Evolutionary conservation across 176 grass and related monocot species (phyloP).

Genomic region (Chrysopogon serrulatus): DNA sequence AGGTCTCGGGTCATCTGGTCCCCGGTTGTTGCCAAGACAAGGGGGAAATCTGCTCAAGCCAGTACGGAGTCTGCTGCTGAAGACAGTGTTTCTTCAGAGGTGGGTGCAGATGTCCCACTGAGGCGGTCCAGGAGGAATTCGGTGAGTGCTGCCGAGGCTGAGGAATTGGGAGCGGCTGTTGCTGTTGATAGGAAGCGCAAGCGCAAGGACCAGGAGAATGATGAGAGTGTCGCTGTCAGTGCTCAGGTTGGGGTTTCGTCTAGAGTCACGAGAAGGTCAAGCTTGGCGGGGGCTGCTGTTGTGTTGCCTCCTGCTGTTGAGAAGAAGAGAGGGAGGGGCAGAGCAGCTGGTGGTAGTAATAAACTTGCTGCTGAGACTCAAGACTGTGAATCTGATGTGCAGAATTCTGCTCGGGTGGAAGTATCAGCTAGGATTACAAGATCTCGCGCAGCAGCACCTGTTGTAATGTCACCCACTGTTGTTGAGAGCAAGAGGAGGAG

Average conservation of each 20-base stretch:
- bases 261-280: slow-evolving; percentile 28
- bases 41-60: background rate
- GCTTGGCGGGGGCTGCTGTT: background rate
- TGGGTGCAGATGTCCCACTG: background rate
- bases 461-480: background rate
- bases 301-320: slow-evolving; percentile 9
- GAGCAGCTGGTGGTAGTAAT: background rate
- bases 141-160: background rate
- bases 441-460: background rate
- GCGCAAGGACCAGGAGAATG: background rate
- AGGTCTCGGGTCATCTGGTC: background rate
- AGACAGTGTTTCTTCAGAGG: background rate
- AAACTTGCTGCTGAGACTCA: background rate
- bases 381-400: background rate
- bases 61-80: background rate
- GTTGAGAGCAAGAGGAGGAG: slow-evolving; percentile 18
- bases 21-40: background rate
- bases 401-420: slow-evolving; percentile 5
- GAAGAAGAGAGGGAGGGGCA: slow-evolving; percentile 15
- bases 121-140: slow-evolving; percentile 11
- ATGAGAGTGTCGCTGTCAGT: background rate
- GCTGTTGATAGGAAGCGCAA: slow-evolving; percentile 11
- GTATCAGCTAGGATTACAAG: background rate
- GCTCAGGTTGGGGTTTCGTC: background rate
- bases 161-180: background rate